A percentile compares a stretch with the other conserved stretches of the same genome.
These are phyloP conservation scores for Fonsecaea pugnacius DNA, from an alignment of 2,329 filamentous ascomycete species.

Conservation along the genomic window DNA sequence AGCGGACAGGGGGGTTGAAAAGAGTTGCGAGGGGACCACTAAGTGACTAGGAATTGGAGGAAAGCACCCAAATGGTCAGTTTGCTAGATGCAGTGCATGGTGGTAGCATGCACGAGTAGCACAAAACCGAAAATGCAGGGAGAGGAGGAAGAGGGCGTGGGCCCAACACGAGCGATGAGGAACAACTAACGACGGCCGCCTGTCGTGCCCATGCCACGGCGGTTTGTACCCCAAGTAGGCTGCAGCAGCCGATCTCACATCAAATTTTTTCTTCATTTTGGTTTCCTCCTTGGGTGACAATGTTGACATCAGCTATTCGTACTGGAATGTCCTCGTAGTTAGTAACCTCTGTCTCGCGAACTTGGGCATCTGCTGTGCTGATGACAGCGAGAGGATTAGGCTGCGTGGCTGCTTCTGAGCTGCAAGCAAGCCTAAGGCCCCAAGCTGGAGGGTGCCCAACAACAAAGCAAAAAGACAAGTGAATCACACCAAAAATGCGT, in stretches of 20 bases:
- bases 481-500: neutral
- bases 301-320: neutral
- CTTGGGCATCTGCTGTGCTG: neutral
- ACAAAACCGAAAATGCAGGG: slow-evolving; percentile 3
- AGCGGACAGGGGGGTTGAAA: slow-evolving; percentile 2
- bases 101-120: neutral
- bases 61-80: slow-evolving; percentile 3
- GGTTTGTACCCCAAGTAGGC: neutral
- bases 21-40: slow-evolving; percentile 4
- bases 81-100: neutral
- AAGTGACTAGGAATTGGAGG: neutral
- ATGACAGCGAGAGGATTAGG: neutral
- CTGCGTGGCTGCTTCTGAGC: neutral
- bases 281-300: neutral
- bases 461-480: neutral
- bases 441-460: neutral
- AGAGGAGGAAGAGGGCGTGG: neutral
- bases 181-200: neutral
- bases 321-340: neutral
- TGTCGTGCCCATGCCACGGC: neutral
- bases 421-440: neutral
- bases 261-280: neutral
- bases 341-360: neutral
- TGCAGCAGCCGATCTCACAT: slow-evolving; percentile 1
- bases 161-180: neutral